Percentiles rank a stretch among this genome's conserved stretches.
Conservation (phyloP, 140 eudicot genomes). For the Erigeron philadelphicus region DNA sequence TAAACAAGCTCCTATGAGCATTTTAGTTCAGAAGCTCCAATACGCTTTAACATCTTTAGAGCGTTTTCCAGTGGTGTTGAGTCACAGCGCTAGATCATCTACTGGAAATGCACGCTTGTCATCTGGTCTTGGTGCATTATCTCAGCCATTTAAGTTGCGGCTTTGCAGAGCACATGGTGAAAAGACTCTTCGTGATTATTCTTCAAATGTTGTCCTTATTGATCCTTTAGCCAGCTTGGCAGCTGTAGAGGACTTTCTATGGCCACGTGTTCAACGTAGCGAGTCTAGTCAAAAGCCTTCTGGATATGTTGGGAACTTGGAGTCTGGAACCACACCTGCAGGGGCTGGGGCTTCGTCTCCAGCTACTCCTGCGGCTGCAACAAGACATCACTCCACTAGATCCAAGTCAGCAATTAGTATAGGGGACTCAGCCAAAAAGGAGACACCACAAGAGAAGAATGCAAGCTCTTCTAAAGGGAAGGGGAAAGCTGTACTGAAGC, state of each 20-base stretch:
- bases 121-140: slow-evolving; percentile 80
- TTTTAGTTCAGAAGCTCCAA: slow-evolving; percentile 89
- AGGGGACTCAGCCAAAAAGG: slow-evolving; percentile 52
- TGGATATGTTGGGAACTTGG: slow-evolving; percentile 57
- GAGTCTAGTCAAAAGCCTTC: slow-evolving; percentile 71
- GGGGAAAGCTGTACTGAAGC: slow-evolving; percentile 74
- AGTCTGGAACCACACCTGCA: slow-evolving; percentile 49
- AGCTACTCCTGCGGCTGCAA: slow-evolving; percentile 43
- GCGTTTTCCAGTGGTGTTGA: slow-evolving; percentile 87
- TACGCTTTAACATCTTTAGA: slow-evolving; percentile 83
- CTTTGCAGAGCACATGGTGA: slow-evolving; percentile 95
- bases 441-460: slow-evolving; percentile 48
- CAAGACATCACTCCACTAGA: slow-evolving; percentile 72
- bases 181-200: slow-evolving; percentile 91
- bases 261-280: slow-evolving; percentile 90
- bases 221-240: slow-evolving; percentile 95
- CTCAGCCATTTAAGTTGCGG: slow-evolving; percentile 90
- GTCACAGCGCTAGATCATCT: slow-evolving; percentile 77
- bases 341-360: slow-evolving; percentile 64
- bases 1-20: slow-evolving; percentile 59
- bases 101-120: slow-evolving; percentile 72
- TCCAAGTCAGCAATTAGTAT: slow-evolving; percentile 63
- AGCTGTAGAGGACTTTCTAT: slow-evolving; percentile 89
- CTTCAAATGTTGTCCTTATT: slow-evolving; percentile 77
- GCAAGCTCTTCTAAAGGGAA: slow-evolving; percentile 78